Evolutionary conservation across 768 basidiomycete species (phyloP).

Genomic region (Tremella mesenterica): DNA sequence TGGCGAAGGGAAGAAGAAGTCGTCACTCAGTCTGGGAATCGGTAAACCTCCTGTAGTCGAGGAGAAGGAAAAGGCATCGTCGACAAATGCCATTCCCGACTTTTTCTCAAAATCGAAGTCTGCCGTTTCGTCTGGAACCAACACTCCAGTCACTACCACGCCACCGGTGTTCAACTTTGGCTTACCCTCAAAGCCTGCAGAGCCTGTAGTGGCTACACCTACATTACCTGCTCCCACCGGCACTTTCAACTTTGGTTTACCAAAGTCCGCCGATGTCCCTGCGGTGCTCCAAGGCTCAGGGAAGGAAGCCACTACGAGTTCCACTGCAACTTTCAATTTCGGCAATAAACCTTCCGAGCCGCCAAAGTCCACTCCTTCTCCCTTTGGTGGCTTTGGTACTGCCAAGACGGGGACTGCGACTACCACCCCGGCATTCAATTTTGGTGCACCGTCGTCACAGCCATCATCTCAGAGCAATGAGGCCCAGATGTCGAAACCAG

Average conservation of each 20-base stretch:
- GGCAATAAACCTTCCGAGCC: background rate
- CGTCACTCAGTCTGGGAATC: conserved; percentile 6
- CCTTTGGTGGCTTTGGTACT: background rate
- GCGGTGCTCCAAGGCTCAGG: background rate
- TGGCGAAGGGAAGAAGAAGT: too few species aligned
- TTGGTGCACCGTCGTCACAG: conserved; percentile 1
- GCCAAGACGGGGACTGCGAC: background rate
- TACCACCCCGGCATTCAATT: conserved; percentile 1
- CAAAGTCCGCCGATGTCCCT: background rate
- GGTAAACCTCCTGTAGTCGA: conserved; percentile 17
- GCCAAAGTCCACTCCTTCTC: background rate
- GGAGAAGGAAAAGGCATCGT: background rate
- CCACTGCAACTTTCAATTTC: background rate
- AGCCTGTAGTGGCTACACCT: background rate
- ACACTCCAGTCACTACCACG: conserved; percentile 6
- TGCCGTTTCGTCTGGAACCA: conserved; percentile 7
- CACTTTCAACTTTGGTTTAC: conserved; percentile 6
- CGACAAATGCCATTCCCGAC: conserved; percentile 6
- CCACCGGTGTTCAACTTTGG: conserved; percentile 3
- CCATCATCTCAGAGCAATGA: background rate
- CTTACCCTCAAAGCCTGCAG: conserved; percentile 6
- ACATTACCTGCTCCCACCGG: background rate
- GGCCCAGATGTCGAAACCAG: conserved; percentile 1
- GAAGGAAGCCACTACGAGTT: background rate
- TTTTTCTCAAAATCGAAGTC: conserved; percentile 16